Conservation (phyloP, 1,284 basidiomycete genomes). For the Meripilus lineatus region DNA sequence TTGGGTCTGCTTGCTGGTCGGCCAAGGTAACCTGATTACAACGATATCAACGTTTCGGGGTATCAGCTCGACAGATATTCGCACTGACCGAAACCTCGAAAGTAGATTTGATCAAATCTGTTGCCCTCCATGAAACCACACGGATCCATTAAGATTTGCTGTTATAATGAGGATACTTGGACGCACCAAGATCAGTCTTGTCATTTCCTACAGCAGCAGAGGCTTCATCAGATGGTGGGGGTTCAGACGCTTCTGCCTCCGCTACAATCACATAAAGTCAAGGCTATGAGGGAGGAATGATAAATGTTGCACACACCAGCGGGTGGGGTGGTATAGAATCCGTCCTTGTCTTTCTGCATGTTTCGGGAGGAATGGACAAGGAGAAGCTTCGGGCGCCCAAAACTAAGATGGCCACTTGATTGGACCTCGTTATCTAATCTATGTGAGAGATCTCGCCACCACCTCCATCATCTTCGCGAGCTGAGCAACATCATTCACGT, state of each 20-base stretch:
- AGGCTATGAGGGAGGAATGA: not conserved
- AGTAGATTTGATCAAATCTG: slow-evolving; percentile 65
- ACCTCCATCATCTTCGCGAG: no score
- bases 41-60: slow-evolving; percentile 11
- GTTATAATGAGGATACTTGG: not conserved
- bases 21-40: slow-evolving; percentile 84
- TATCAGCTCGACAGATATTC: not conserved
- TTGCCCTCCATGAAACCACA: slow-evolving; percentile 20
- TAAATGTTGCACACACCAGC: slow-evolving; percentile 26
- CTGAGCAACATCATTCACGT: no score
- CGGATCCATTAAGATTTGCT: not conserved
- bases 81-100: slow-evolving; percentile 66
- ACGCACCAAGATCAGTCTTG: slow-evolving; percentile 5
- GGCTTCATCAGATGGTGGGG: not conserved
- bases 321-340: slow-evolving; percentile 54
- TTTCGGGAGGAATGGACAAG: no score
- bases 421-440: no score
- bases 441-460: not conserved
- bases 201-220: not conserved
- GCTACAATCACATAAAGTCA: not conserved
- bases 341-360: slow-evolving; percentile 73
- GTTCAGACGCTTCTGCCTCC: slow-evolving; percentile 1
- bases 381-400: no score
- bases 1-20: slow-evolving; percentile 94
- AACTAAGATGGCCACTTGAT: no score